Conservation (phyloP, 106 monocot genomes). For the Platanthera guangdongensis region DNA sequence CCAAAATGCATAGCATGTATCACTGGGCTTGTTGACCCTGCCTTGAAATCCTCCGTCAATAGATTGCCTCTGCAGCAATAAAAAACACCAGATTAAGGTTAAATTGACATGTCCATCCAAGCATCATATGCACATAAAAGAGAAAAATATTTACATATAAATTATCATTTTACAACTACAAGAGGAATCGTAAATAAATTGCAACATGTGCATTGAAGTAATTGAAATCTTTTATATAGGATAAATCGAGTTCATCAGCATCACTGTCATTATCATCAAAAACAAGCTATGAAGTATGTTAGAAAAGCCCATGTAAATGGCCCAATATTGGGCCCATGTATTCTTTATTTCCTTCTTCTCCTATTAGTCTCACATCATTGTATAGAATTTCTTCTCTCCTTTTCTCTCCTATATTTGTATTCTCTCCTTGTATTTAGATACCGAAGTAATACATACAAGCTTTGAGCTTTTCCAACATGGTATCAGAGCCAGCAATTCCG, state of each 20-base stretch:
- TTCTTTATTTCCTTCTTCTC: too few relatives aligned
- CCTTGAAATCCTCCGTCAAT: conserved; percentile 88
- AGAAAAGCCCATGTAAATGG: too few relatives aligned
- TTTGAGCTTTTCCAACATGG: too few relatives aligned
- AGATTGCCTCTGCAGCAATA: conserved; percentile 63
- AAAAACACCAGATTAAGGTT: neutral
- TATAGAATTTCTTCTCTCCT: too few relatives aligned
- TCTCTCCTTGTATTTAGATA: too few relatives aligned
- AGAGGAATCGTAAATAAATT: neutral
- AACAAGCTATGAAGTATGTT: neutral
- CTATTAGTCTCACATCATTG: too few relatives aligned
- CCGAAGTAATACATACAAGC: too few relatives aligned
- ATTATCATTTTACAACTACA: neutral
- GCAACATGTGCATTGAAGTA: neutral
- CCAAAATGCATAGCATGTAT: conserved; percentile 99
- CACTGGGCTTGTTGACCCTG: conserved; percentile 80
- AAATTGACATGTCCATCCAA: neutral
- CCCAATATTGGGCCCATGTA: too few relatives aligned
- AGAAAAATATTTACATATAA: neutral
- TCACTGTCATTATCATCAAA: neutral
- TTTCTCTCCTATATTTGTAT: too few relatives aligned
- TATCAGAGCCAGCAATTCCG: too few relatives aligned
- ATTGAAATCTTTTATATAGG: neutral
- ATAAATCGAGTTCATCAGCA: neutral
- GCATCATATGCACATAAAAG: neutral